Percentiles rank a stretch among this genome's conserved stretches.
Evolutionary conservation across 805 yeast species (phyloP).

Genomic region (Teunomyces gatunensis): DNA sequence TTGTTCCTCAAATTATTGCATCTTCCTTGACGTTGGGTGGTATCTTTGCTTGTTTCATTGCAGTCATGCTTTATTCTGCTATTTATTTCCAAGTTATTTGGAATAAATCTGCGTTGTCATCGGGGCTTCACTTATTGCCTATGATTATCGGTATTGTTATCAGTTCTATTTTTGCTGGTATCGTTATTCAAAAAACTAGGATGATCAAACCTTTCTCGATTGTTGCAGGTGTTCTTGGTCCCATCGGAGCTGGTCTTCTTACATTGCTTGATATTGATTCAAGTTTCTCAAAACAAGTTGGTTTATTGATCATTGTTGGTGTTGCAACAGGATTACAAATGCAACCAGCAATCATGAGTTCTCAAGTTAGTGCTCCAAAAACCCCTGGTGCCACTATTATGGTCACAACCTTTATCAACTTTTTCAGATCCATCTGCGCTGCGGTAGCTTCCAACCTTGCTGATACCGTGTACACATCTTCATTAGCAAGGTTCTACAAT

Average conservation of each 20-base stretch:
- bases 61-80: conserved; percentile 28
- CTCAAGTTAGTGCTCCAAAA: conserved; percentile 52
- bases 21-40: conserved; percentile 14
- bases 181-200: conserved; percentile 34
- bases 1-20: conserved; percentile 12
- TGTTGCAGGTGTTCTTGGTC: conserved; percentile 31
- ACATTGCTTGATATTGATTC: conserved; percentile 40
- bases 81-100: conserved; percentile 50
- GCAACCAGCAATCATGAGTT: conserved; percentile 44
- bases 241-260: conserved; percentile 46
- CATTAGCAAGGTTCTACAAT: conserved; percentile 14
- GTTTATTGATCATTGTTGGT: conserved; percentile 47
- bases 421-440: conserved; percentile 48
- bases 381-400: conserved; percentile 48
- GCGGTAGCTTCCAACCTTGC: conserved; percentile 44
- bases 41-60: conserved; percentile 18
- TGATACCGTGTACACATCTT: conserved; percentile 38
- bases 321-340: conserved; percentile 45
- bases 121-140: conserved; percentile 48
- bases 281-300: conserved; percentile 34
- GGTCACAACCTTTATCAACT: conserved; percentile 45
- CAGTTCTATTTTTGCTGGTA: conserved; percentile 37
- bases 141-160: conserved; percentile 37
- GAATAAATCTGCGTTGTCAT: conserved; percentile 38
- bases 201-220: conserved; percentile 42